Evolutionary conservation across 2,329 filamentous ascomycete genomes (phyloP).

Genomic region (Gnomoniopsis sp.): DNA sequence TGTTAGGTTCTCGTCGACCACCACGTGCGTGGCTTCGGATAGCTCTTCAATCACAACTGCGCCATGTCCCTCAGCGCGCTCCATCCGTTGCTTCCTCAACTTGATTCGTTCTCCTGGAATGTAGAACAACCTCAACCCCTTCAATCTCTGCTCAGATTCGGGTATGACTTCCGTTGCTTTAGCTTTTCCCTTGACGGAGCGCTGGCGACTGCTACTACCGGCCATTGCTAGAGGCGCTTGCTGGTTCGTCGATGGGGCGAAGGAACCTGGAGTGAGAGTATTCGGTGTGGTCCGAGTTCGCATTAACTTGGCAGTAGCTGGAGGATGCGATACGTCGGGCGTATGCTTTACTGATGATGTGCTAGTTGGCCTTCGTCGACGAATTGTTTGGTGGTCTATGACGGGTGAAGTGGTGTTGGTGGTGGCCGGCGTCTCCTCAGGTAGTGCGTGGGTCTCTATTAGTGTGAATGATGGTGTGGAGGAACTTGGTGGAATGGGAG

Average conservation of each 20-base stretch:
- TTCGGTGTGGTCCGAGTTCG: constrained; percentile 29
- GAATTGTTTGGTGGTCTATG: not conserved
- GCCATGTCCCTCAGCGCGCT: constrained; percentile 71
- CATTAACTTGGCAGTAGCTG: constrained; percentile 17
- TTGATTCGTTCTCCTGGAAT: constrained; percentile 77
- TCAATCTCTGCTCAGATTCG: constrained; percentile 56
- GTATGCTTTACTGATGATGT: constrained; percentile 30
- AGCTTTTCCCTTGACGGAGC: constrained; percentile 41
- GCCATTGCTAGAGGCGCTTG: constrained; percentile 26
- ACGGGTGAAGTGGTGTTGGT: constrained; percentile 9
- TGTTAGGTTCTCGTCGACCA: constrained; percentile 68
- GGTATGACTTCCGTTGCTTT: constrained; percentile 42
- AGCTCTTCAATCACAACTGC: constrained; percentile 65
- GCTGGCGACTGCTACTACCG: not conserved
- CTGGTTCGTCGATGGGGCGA: not conserved
- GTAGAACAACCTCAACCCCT: constrained; percentile 65
- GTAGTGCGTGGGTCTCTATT: not conserved
- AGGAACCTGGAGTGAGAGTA: constrained; percentile 21
- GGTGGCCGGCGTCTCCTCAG: constrained; percentile 7
- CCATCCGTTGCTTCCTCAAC: constrained; percentile 67
- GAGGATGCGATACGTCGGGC: constrained; percentile 24
- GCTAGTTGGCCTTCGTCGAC: constrained; percentile 8
- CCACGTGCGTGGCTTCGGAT: constrained; percentile 66
- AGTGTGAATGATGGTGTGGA: constrained; percentile 1
- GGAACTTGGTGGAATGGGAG: not conserved